These are phyloP conservation scores for Bocquillonia castaneifolia DNA, from an alignment of 441 rosid genomes.

Conservation along the genomic window DNA sequence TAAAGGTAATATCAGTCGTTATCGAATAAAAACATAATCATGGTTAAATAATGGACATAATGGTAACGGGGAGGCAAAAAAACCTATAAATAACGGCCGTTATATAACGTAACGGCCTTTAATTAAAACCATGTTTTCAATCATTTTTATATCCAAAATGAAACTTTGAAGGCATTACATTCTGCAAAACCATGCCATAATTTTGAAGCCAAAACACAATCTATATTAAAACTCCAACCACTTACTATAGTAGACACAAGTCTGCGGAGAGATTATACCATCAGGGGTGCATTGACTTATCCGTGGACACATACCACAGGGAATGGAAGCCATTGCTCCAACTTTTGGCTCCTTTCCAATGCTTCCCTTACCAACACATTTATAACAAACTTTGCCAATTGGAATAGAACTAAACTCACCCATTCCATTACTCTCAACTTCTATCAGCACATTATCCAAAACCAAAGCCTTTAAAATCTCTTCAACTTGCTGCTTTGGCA, in stretches of 20 bases:
- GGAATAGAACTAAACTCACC: conserved; percentile 49
- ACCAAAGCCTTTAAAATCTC: conserved; percentile 58
- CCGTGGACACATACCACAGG: conserved; percentile 80
- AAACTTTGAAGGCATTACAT: not conserved
- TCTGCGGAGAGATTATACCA: conserved; percentile 57
- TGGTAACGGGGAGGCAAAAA: too few relatives aligned
- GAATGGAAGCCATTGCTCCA: conserved; percentile 62
- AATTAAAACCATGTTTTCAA: too few relatives aligned
- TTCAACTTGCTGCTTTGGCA: conserved; percentile 40
- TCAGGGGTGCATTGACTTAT: conserved; percentile 52
- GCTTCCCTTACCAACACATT: conserved; percentile 25
- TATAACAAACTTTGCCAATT: conserved; percentile 49
- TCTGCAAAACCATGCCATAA: not conserved
- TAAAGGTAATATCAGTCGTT: too few relatives aligned
- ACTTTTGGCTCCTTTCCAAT: conserved; percentile 25
- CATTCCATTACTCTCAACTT: conserved; percentile 55
- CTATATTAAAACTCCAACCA: conserved; percentile 60
- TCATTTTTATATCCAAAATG: not conserved
- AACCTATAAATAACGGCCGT: too few relatives aligned
- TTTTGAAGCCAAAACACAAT: not conserved
- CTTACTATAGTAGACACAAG: conserved; percentile 57
- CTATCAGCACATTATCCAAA: conserved; percentile 53
- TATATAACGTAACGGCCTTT: too few relatives aligned
- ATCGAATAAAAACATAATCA: too few relatives aligned
- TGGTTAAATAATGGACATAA: too few relatives aligned